Conservation (phyloP, 2,329 filamentous ascomycete genomes). For the Fusarium compactum region DNA sequence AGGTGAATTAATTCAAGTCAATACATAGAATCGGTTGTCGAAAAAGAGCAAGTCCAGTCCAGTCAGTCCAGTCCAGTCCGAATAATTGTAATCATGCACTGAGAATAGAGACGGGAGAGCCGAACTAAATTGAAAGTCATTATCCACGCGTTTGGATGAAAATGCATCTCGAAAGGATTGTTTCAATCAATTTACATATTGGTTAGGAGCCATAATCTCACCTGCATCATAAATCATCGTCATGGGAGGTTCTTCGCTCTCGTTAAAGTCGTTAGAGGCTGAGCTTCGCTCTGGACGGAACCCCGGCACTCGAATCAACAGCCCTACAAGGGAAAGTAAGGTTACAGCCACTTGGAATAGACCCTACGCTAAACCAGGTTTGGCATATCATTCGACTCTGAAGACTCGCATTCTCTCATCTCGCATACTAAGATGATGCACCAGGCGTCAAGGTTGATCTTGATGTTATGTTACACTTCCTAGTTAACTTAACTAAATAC, state of each 20-base stretch:
- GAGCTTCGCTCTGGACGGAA: constrained; percentile 6
- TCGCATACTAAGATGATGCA: not conserved
- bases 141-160: not conserved
- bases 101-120: not conserved
- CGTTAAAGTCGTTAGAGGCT: constrained; percentile 2
- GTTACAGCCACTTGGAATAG: constrained; percentile 19
- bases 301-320: constrained; percentile 25
- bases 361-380: constrained; percentile 27
- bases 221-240: not conserved
- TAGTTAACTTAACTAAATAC: not conserved
- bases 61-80: too few species aligned
- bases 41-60: not conserved
- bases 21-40: not conserved
- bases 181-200: not conserved
- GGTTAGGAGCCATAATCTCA: not conserved
- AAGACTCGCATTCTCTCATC: constrained; percentile 10
- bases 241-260: not conserved
- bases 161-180: not conserved
- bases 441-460: constrained; percentile 1
- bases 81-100: not conserved
- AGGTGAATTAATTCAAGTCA: not conserved
- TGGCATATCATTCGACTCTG: constrained; percentile 28
- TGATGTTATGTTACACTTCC: constrained; percentile 2
- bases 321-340: constrained; percentile 32
- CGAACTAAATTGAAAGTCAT: not conserved